Evolutionary conservation across 164 flowering plant species (phyloP).

Genomic region (Tetrastigma voinierianum): DNA sequence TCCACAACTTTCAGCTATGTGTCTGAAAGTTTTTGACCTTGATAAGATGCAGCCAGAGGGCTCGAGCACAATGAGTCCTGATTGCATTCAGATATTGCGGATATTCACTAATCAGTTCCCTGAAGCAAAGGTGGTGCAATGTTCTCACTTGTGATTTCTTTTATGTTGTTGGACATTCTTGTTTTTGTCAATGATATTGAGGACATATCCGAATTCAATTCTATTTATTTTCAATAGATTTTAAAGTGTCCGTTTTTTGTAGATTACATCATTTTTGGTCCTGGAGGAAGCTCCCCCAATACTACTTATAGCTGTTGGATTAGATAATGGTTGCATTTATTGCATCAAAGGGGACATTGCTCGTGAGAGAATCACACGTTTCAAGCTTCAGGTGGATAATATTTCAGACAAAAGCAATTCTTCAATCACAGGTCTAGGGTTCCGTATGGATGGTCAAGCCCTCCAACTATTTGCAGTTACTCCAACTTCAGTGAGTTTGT

Average conservation of each 20-base stretch:
- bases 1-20: constrained; percentile 64
- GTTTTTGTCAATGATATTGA: neutral
- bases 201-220: constrained; percentile 3
- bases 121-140: constrained; percentile 71
- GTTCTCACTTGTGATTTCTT: neutral
- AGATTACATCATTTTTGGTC: constrained; percentile 89
- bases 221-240: constrained; percentile 1
- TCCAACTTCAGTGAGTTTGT: constrained; percentile 77
- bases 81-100: constrained; percentile 79
- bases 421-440: constrained; percentile 82
- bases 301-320: constrained; percentile 79
- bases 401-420: constrained; percentile 40
- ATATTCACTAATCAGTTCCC: constrained; percentile 90
- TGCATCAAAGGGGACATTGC: constrained; percentile 99
- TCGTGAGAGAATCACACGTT: constrained; percentile 86
- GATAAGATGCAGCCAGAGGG: constrained; percentile 87
- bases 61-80: constrained; percentile 74
- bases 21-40: constrained; percentile 92
- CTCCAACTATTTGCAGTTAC: constrained; percentile 87
- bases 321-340: constrained; percentile 82
- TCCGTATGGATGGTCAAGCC: constrained; percentile 78
- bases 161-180: neutral
- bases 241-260: constrained; percentile 26
- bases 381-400: constrained; percentile 77
- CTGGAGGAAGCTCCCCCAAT: constrained; percentile 95